Percentiles rank a stretch among this genome's conserved stretches.
These are phyloP conservation scores for Trypanosomatidae sp. DNA, from an alignment of 208 protist genomes.

Conservation along the genomic window DNA sequence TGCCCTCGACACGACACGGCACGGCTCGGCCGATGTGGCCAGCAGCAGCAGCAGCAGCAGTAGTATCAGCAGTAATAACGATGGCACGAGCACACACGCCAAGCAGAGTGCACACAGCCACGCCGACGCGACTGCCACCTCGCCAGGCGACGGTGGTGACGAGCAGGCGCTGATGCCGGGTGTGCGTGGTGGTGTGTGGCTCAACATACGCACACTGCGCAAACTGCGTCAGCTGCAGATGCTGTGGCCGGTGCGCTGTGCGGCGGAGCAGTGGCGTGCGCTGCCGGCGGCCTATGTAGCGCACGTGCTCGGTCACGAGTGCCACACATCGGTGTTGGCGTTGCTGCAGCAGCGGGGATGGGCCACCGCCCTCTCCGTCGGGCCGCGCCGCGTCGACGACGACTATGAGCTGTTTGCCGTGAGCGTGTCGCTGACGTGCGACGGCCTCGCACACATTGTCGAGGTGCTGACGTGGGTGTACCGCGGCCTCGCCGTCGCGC, in stretches of 20 bases:
- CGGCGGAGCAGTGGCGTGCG: slow-evolving; percentile 20
- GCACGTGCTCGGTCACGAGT: slow-evolving; percentile 91
- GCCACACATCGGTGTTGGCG: slow-evolving; percentile 76
- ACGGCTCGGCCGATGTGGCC: no score
- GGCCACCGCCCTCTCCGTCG: slow-evolving; percentile 59
- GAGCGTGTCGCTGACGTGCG: slow-evolving; percentile 29
- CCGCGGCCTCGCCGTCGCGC: slow-evolving; percentile 34
- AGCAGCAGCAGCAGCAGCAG: no score
- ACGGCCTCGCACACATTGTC: slow-evolving; percentile 26
- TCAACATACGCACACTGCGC: slow-evolving; percentile 52
- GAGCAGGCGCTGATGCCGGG: slow-evolving; percentile 11
- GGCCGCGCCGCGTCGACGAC: slow-evolving; percentile 32
- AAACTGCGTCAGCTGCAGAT: slow-evolving; percentile 34
- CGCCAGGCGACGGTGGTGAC: no score
- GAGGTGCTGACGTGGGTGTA: slow-evolving; percentile 53
- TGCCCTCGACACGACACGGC: no score
- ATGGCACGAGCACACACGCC: no score
- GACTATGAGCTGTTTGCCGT: slow-evolving; percentile 37
- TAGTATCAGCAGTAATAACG: no score
- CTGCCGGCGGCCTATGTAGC: slow-evolving; percentile 64
- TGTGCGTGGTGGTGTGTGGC: slow-evolving; percentile 10
- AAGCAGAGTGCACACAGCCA: no score
- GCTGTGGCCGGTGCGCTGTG: slow-evolving; percentile 35
- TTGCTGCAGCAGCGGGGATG: slow-evolving; percentile 56
- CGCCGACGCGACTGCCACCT: no score